Evolutionary conservation across 495 filamentous ascomycete species (phyloP).

Genomic region (Halenospora varia): DNA sequence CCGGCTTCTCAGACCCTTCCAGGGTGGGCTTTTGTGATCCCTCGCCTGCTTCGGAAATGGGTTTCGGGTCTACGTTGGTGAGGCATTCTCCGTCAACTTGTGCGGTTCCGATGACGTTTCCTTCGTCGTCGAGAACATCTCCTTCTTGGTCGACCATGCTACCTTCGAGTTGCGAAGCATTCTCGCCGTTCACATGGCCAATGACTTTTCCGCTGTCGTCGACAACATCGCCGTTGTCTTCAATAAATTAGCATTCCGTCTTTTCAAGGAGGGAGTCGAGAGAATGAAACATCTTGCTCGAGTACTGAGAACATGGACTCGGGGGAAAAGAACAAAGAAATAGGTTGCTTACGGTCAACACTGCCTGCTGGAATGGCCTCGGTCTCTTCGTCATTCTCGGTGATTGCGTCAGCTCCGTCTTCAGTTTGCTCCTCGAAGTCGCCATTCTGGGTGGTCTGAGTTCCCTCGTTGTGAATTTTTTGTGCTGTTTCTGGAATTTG

Average conservation of each 20-base stretch:
- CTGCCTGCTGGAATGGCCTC: conserved; percentile 11
- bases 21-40: conserved; percentile 9
- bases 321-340: too few relatives aligned
- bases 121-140: conserved; percentile 74
- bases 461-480: background rate
- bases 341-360: too few relatives aligned
- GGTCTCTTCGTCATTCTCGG: conserved; percentile 14
- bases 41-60: conserved; percentile 10
- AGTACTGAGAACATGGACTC: too few relatives aligned
- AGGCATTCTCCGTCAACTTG: conserved; percentile 35
- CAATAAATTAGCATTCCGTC: too few relatives aligned
- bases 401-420: conserved; percentile 7
- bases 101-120: conserved; percentile 72
- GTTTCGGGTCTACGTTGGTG: conserved; percentile 10
- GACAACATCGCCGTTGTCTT: conserved; percentile 72
- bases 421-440: conserved; percentile 1
- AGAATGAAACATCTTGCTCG: too few relatives aligned
- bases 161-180: conserved; percentile 31
- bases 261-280: too few relatives aligned
- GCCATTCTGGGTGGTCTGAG: too few relatives aligned
- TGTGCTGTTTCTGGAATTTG: conserved; percentile 6
- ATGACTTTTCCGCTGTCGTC: conserved; percentile 64
- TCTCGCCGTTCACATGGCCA: conserved; percentile 55
- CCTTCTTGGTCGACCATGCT: conserved; percentile 79
- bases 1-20: conserved; percentile 16